These are phyloP conservation scores for Aureobasidium subglaciale DNA, from an alignment of 2,329 filamentous ascomycete genomes.

Conservation along the genomic window DNA sequence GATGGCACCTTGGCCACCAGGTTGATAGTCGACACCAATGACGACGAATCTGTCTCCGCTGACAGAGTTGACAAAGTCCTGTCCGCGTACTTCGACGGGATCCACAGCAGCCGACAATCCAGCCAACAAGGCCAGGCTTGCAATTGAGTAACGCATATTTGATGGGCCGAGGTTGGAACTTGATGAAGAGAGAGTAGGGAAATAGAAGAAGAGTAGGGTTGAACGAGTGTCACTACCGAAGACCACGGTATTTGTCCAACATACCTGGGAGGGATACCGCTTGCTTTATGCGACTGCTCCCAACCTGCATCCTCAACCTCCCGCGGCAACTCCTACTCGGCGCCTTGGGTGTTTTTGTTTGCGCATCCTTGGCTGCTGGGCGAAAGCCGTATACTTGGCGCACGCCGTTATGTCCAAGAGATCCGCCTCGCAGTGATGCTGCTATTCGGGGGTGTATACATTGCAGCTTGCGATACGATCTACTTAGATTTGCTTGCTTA, in stretches of 20 bases:
- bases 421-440: not conserved
- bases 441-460: too few relatives aligned
- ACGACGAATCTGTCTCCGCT: constrained; percentile 55
- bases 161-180: too few relatives aligned
- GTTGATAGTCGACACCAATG: constrained; percentile 59
- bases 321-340: constrained; percentile 2
- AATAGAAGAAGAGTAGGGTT: not conserved
- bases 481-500: not conserved
- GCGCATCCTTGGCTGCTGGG: constrained; percentile 6
- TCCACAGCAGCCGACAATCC: constrained; percentile 44
- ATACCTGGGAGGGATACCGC: not conserved
- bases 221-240: constrained; percentile 5
- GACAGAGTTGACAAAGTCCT: constrained; percentile 54
- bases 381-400: constrained; percentile 4
- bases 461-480: not conserved
- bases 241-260: not conserved
- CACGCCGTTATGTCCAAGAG: not conserved
- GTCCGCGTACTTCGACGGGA: constrained; percentile 50
- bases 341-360: constrained; percentile 9
- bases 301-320: not conserved
- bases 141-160: constrained; percentile 2
- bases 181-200: not conserved
- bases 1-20: constrained; percentile 54
- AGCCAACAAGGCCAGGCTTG: constrained; percentile 13
- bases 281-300: constrained; percentile 8